These are phyloP conservation scores for Penicillium bovifimosum DNA, from an alignment of 495 filamentous ascomycete species.

Conservation along the genomic window DNA sequence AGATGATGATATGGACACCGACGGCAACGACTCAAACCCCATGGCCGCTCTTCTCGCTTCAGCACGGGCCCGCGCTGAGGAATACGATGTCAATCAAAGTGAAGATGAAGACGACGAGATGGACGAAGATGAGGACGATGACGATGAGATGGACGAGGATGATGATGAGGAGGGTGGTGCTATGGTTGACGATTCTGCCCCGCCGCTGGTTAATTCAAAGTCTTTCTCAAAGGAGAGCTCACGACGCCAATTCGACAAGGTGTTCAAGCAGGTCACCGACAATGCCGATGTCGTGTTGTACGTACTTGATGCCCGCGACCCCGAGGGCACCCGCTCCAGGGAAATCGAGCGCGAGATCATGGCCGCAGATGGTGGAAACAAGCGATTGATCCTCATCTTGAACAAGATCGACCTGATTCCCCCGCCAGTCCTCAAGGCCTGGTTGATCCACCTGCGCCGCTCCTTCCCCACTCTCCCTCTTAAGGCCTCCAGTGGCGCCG, in stretches of 20 bases:
- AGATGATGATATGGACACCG: slow-evolving; percentile 49
- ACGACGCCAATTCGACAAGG: slow-evolving; percentile 83
- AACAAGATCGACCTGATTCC: slow-evolving; percentile 98
- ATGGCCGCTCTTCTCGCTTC: slow-evolving; percentile 94
- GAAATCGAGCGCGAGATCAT: slow-evolving; percentile 87
- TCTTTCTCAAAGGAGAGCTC: slow-evolving; percentile 60
- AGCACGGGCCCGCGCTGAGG: slow-evolving; percentile 73
- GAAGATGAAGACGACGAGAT: slow-evolving; percentile 58
- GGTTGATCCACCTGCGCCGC: slow-evolving; percentile 79
- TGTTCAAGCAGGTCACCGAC: slow-evolving; percentile 92
- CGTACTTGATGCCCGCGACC: slow-evolving; percentile 90
- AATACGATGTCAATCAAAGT: slow-evolving; percentile 64
- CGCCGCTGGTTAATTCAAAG: slow-evolving; percentile 28
- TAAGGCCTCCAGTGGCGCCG: slow-evolving; percentile 74
- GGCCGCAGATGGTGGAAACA: slow-evolving; percentile 74
- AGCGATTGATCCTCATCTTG: slow-evolving; percentile 85
- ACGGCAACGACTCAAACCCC: slow-evolving; percentile 65
- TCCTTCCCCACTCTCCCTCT: slow-evolving; percentile 92
- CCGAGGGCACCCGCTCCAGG: slow-evolving; percentile 82
- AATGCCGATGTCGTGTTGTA: slow-evolving; percentile 89
- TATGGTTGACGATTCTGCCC: slow-evolving; percentile 18
- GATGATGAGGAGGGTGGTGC: slow-evolving; percentile 39
- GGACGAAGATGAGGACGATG: slow-evolving; percentile 47
- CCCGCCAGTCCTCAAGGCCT: slow-evolving; percentile 69
- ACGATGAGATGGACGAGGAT: slow-evolving; percentile 44